Evolutionary conservation across 148 eudicot genomes (phyloP).

Genomic region (Rhododendron molle): DNA sequence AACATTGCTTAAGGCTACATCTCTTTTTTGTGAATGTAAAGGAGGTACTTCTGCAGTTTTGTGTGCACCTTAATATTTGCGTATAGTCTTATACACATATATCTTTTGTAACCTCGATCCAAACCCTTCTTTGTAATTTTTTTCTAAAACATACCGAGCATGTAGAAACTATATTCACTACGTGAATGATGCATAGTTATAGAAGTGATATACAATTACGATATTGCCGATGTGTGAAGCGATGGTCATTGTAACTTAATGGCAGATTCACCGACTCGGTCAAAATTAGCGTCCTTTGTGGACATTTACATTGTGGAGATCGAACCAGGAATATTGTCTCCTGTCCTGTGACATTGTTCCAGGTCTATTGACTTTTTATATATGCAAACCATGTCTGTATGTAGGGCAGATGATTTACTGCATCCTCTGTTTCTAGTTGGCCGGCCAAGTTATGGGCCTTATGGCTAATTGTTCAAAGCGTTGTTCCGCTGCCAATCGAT

Average conservation of each 20-base stretch:
- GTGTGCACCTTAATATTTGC: not conserved
- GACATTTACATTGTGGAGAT: not conserved
- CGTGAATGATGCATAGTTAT: not conserved
- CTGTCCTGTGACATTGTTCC: not conserved
- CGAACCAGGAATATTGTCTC: not conserved
- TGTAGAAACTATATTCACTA: not conserved
- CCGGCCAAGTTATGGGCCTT: not conserved
- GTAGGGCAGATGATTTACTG: not conserved
- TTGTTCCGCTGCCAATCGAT: not conserved
- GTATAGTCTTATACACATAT: not conserved
- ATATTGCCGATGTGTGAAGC: not conserved
- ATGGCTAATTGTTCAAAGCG: not conserved
- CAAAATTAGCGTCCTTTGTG: not conserved
- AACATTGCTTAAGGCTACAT: not conserved
- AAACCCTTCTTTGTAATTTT: not conserved
- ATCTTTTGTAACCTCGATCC: not conserved
- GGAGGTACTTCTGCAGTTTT: not conserved
- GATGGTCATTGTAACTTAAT: not conserved
- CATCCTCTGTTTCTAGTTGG: not conserved
- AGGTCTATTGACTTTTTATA: not conserved
- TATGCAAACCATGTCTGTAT: not conserved
- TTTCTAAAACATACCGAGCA: not conserved
- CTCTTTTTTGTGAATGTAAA: constrained; percentile 14
- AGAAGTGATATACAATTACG: not conserved
- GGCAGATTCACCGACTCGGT: not conserved